Evolutionary conservation across 2,329 filamentous ascomycete genomes (phyloP).

Genomic region (Xylariaceae sp.): DNA sequence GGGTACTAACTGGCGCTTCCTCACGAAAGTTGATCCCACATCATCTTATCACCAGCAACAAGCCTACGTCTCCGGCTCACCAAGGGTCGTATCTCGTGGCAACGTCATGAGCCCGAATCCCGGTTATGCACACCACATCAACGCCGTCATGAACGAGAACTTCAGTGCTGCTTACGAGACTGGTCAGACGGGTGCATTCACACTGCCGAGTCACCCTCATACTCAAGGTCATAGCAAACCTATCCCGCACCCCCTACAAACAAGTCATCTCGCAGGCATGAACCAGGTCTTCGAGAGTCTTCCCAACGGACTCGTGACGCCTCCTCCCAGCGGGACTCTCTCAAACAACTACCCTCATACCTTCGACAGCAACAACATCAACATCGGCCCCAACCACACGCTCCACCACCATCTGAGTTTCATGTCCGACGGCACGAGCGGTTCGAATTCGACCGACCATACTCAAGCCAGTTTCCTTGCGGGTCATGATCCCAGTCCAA

Average conservation of each 20-base stretch:
- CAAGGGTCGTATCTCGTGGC: constrained; percentile 37
- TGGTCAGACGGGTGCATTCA: constrained; percentile 14
- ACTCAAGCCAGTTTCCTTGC: constrained; percentile 14
- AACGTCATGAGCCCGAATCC: constrained; percentile 51
- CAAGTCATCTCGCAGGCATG: constrained; percentile 22
- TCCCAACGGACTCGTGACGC: constrained; percentile 49
- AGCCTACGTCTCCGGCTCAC: constrained; percentile 33
- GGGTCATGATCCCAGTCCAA: constrained; percentile 12
- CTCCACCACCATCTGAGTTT: constrained; percentile 36
- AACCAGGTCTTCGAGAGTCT: constrained; percentile 44
- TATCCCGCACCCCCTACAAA: constrained; percentile 14
- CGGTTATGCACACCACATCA: constrained; percentile 46
- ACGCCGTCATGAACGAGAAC: constrained; percentile 53
- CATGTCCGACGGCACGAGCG: constrained; percentile 32
- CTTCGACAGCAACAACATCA: constrained; percentile 36
- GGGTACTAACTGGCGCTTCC: constrained; percentile 56
- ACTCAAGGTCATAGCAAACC: constrained; percentile 17
- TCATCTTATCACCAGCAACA: constrained; percentile 53
- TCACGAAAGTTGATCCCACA: constrained; percentile 55
- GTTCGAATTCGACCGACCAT: constrained; percentile 30
- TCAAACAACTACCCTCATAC: constrained; percentile 40
- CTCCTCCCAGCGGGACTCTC: constrained; percentile 50
- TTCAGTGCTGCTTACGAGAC: constrained; percentile 47
- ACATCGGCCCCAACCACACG: constrained; percentile 19
- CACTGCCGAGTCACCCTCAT: constrained; percentile 21